Base-by-base conservation (phyloP, 768 basidiomycete species). In the Leccinum olivaceopallidum region DNA sequence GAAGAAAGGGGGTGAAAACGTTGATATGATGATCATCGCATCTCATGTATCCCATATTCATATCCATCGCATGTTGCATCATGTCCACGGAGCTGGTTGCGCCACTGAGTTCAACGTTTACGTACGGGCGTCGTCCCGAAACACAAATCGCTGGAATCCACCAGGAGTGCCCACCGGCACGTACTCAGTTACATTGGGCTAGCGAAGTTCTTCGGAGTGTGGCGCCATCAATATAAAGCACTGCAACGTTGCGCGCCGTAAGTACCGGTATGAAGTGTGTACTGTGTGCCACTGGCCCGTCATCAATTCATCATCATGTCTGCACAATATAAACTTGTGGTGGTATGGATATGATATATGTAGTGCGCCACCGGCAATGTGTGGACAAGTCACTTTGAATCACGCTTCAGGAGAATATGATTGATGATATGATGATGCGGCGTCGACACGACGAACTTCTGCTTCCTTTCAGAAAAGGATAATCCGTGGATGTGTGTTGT, bases 21-120 rank as follows among this genome's bases (percentile, higher is more conserved):
- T 47, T 47, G 20, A 47, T 47, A 47, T 47, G 44, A 47, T 49
- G 42, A 50, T n/a, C 16, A 37, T 24, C 36, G 44, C 42, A 10
- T 44, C 42, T 44, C 44, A 47, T 47, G 44, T 20, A 47, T 47
- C 44, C 44, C 20, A 20, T 47, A n/a, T 47, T 47, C 44, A 20
- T n/a, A 44, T 47, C n/a, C 44, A 20, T 47, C 20, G 44, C 9
- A 22, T 20, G 44, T 47, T 47, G 44, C 20, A 47, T 47, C 37
- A 57, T 60, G 51, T 58, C 66, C 61, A 68, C 63, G 62, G 61
- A 66, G 61, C 24, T 47, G 44, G 44, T 52, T 56, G 57, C 47
- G 66, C 62, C 66, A 66, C 61, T n/a, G 14, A 32, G 44, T 47
- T 47, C 44, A 22, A 44, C 44, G n/a, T 37, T 68, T 70, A 70